Conservation (phyloP, 805 yeast genomes). For the Suhomyces prunicola region DNA sequence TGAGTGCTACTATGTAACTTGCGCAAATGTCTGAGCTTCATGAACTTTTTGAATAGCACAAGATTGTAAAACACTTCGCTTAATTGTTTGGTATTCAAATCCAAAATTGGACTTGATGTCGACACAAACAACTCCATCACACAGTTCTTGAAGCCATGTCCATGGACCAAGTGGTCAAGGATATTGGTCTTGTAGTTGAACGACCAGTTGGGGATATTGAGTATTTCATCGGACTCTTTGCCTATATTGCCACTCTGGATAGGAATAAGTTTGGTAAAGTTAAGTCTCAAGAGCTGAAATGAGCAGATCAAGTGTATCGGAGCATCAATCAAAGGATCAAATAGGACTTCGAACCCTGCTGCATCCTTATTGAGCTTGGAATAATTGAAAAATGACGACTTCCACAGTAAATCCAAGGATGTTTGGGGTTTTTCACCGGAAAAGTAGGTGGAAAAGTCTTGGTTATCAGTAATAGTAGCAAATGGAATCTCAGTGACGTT, state of each 20-base stretch:
- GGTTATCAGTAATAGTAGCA: slow-evolving; percentile 20
- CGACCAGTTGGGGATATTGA: slow-evolving; percentile 34
- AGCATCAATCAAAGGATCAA: slow-evolving; percentile 25
- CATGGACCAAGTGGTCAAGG: slow-evolving; percentile 29
- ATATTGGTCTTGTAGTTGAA: slow-evolving; percentile 35
- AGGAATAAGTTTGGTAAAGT: slow-evolving; percentile 14
- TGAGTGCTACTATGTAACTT: neutral
- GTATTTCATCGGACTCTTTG: slow-evolving; percentile 23
- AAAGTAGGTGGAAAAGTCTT: slow-evolving; percentile 21
- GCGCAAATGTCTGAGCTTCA: slow-evolving; percentile 18
- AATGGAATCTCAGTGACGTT: slow-evolving; percentile 29
- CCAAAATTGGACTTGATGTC: slow-evolving; percentile 38
- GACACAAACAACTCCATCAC: slow-evolving; percentile 37
- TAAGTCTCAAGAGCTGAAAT: slow-evolving; percentile 28
- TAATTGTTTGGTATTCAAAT: slow-evolving; percentile 31
- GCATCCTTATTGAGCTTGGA: slow-evolving; percentile 19
- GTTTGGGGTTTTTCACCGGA: slow-evolving; percentile 15
- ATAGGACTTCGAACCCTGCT: slow-evolving; percentile 41
- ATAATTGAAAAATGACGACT: slow-evolving; percentile 25
- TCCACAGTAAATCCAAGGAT: slow-evolving; percentile 23
- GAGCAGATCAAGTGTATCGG: slow-evolving; percentile 36
- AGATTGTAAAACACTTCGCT: slow-evolving; percentile 33
- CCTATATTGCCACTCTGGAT: slow-evolving; percentile 6
- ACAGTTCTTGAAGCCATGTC: slow-evolving; percentile 35
- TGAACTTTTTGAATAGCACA: slow-evolving; percentile 26